Percentiles rank a stretch among this genome's conserved stretches.
These are phyloP conservation scores for Aspergillus glaucus DNA, from an alignment of 2,329 filamentous ascomycete species.

Conservation along the genomic window DNA sequence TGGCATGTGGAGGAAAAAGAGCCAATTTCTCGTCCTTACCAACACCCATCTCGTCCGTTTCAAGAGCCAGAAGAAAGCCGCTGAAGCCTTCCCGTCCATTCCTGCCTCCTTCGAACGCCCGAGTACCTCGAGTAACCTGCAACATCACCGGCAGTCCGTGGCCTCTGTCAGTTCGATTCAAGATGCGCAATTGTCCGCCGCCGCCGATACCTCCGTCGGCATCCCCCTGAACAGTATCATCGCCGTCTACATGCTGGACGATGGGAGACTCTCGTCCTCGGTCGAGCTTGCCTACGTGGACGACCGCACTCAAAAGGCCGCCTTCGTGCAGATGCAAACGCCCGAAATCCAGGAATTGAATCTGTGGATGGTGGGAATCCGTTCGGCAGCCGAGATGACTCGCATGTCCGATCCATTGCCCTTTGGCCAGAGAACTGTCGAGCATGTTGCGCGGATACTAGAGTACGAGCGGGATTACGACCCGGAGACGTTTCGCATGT, in stretches of 20 bases:
- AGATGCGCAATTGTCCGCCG: constrained; percentile 54
- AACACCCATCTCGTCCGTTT: constrained; percentile 63
- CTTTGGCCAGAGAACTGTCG: constrained; percentile 54
- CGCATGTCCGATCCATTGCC: constrained; percentile 47
- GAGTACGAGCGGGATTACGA: constrained; percentile 65
- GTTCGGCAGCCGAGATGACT: constrained; percentile 52
- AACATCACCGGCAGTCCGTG: constrained; percentile 46
- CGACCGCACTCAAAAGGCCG: constrained; percentile 55
- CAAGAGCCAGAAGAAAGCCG: constrained; percentile 61
- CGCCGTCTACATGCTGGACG: constrained; percentile 61
- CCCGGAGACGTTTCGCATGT: constrained; percentile 60
- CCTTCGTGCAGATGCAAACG: constrained; percentile 59
- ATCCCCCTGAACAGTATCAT: constrained; percentile 61
- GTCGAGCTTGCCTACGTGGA: constrained; percentile 64
- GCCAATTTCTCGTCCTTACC: constrained; percentile 65
- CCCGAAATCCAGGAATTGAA: constrained; percentile 59
- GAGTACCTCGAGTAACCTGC: constrained; percentile 33
- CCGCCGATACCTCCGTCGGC: constrained; percentile 48
- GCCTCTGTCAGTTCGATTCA: constrained; percentile 56
- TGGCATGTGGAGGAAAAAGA: constrained; percentile 65
- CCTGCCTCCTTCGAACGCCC: constrained; percentile 34
- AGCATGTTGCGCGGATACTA: constrained; percentile 56
- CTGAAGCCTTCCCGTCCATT: constrained; percentile 55
- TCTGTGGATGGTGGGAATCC: constrained; percentile 58
- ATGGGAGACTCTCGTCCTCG: constrained; percentile 59